These are phyloP conservation scores for Marsdenia floribunda DNA, from an alignment of 257 asterid species.

Conservation along the genomic window DNA sequence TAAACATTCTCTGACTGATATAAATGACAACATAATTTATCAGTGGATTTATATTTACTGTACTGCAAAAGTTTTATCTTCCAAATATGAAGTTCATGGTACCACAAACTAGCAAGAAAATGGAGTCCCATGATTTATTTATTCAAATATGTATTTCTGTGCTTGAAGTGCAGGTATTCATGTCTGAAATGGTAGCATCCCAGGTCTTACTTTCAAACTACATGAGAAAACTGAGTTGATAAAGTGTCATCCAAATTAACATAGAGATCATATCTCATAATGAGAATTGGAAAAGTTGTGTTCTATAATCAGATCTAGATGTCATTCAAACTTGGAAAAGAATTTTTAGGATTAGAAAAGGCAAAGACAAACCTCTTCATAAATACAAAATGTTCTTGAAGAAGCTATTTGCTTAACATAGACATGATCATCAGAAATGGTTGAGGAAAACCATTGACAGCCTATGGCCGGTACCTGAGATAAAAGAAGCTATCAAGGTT, in stretches of 20 bases:
- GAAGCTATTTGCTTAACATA: constrained; percentile 66
- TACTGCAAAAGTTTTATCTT: no score
- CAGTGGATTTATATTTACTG: no score
- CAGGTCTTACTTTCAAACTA: neutral
- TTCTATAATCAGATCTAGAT: constrained; percentile 1
- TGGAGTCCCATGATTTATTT: neutral
- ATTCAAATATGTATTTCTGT: neutral
- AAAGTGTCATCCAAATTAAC: neutral
- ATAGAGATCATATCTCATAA: neutral
- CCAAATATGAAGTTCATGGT: neutral
- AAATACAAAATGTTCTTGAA: constrained; percentile 83
- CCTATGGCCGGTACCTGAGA: constrained; percentile 79
- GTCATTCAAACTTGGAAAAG: neutral
- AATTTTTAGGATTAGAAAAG: neutral
- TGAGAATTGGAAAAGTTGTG: neutral
- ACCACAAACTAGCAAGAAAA: neutral
- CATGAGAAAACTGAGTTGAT: neutral
- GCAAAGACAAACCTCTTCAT: constrained; percentile 54
- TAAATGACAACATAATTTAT: no score
- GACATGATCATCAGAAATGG: constrained; percentile 37
- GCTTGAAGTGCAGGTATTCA: neutral
- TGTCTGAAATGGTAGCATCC: neutral
- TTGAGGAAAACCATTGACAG: constrained; percentile 79
- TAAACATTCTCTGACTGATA: no score
- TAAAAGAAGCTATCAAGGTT: constrained; percentile 2